These are phyloP conservation scores for Boletus subparvulus DNA, from an alignment of 768 basidiomycete species.

Conservation along the genomic window DNA sequence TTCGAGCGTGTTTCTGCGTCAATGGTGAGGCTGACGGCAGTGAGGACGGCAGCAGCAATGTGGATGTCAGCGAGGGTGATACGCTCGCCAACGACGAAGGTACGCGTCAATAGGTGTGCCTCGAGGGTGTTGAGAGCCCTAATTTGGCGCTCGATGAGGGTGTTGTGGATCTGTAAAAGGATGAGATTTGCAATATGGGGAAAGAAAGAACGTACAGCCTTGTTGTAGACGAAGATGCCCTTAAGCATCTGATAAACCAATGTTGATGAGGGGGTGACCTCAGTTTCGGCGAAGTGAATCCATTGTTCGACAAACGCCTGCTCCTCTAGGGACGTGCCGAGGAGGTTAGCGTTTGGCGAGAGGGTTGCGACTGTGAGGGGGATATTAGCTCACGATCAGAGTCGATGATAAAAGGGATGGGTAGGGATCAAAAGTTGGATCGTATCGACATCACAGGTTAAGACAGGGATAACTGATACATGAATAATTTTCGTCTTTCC, in stretches of 20 bases:
- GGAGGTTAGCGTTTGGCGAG: conserved; percentile 75
- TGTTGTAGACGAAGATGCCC: conserved; percentile 71
- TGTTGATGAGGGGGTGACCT: conserved; percentile 46
- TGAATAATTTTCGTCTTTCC: conserved; percentile 25
- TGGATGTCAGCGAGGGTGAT: conserved; percentile 90
- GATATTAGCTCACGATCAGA: conserved; percentile 16
- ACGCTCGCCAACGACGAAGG: conserved; percentile 92
- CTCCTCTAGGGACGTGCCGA: conserved; percentile 65
- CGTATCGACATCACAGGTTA: conserved; percentile 57
- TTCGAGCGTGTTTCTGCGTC: conserved; percentile 67
- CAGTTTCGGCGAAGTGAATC: conserved; percentile 70
- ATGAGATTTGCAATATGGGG: background rate
- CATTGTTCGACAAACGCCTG: conserved; percentile 84
- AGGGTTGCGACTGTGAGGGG: conserved; percentile 63
- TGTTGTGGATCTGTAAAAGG: conserved; percentile 53
- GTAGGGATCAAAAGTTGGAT: conserved; percentile 8
- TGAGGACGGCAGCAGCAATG: conserved; percentile 58
- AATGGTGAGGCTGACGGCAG: conserved; percentile 53
- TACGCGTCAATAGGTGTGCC: conserved; percentile 68
- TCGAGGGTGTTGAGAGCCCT: conserved; percentile 70
- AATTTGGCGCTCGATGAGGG: conserved; percentile 50
- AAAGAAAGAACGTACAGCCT: conserved; percentile 56
- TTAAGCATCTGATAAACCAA: conserved; percentile 44
- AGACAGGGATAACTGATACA: conserved; percentile 75
- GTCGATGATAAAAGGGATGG: background rate